These are phyloP conservation scores for Globisporangium nunn DNA, from an alignment of 352 stramenopile genomes.

Conservation along the genomic window DNA sequence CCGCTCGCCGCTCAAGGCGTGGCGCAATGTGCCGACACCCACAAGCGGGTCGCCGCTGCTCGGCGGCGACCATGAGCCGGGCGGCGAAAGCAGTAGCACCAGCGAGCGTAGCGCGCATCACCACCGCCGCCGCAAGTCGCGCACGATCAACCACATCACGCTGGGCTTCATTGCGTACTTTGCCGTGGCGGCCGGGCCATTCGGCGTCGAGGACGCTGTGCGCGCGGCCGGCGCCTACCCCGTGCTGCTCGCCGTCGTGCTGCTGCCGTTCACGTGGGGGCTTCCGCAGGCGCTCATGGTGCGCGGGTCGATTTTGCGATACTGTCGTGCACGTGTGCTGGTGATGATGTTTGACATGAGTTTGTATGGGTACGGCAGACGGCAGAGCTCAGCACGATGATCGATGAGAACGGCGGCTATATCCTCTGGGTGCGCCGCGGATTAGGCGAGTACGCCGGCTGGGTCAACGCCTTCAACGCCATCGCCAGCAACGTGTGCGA, in stretches of 20 bases:
- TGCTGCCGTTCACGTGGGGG: conserved; percentile 78
- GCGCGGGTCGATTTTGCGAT: background rate
- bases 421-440: conserved; percentile 81
- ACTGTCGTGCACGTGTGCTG: background rate
- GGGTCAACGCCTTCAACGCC: conserved; percentile 82
- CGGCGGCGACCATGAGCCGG: conserved; percentile 27
- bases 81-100: conserved; percentile 3
- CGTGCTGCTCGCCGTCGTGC: conserved; percentile 59
- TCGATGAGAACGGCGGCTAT: conserved; percentile 81
- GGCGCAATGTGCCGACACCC: conserved; percentile 60
- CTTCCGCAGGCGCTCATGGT: conserved; percentile 82
- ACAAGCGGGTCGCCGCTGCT: conserved; percentile 28
- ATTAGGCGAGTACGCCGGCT: conserved; percentile 73
- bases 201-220: conserved; percentile 76
- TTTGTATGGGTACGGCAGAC: conserved; percentile 21
- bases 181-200: conserved; percentile 66
- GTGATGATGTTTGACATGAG: background rate
- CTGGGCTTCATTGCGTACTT: conserved; percentile 85
- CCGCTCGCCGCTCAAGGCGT: conserved; percentile 67
- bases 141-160: conserved; percentile 78
- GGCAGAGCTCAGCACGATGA: conserved; percentile 79
- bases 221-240: conserved; percentile 61
- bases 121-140: conserved; percentile 28
- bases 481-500: conserved; percentile 83
- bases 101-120: background rate